Evolutionary conservation across 2,329 filamentous ascomycete species (phyloP).

Genomic region (Phialocephala subalpina): DNA sequence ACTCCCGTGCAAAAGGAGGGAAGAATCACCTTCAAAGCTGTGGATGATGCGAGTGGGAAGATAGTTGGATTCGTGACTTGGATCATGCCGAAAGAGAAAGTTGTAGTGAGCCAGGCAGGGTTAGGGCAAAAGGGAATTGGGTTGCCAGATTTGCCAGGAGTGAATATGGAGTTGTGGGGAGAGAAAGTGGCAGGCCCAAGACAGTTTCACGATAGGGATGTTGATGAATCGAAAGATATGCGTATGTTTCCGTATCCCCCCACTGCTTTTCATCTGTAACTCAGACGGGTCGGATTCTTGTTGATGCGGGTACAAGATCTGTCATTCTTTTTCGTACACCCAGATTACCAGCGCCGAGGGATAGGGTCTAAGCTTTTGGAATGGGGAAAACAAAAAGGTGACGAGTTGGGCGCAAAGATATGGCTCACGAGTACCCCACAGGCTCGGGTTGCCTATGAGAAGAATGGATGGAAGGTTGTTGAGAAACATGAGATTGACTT

Average conservation of each 20-base stretch:
- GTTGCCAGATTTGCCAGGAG: constrained; percentile 21
- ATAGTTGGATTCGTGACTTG: constrained; percentile 32
- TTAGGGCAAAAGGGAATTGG: constrained; percentile 12
- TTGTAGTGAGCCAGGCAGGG: background rate
- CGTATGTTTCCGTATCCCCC: constrained; percentile 14
- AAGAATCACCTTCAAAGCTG: constrained; percentile 28
- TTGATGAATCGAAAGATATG: constrained; percentile 33
- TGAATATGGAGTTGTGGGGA: constrained; percentile 31
- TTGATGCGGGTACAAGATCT: constrained; percentile 22
- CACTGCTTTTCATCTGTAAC: background rate
- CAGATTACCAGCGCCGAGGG: constrained; percentile 29
- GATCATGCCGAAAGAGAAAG: constrained; percentile 25
- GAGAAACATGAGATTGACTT: constrained; percentile 31
- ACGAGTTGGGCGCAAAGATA: constrained; percentile 23
- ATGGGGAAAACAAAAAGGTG: constrained; percentile 27
- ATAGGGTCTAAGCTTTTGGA: constrained; percentile 30
- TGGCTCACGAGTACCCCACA: constrained; percentile 35
- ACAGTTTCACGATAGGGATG: constrained; percentile 28
- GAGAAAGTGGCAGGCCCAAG: constrained; percentile 29
- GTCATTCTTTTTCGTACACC: constrained; percentile 33
- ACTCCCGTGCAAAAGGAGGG: constrained; percentile 27
- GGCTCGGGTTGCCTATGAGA: constrained; percentile 33
- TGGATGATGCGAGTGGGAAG: constrained; percentile 14
- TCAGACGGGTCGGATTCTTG: background rate
- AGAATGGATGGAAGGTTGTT: constrained; percentile 41